These are phyloP conservation scores for Claviceps humidiphila DNA, from an alignment of 2,329 filamentous ascomycete genomes.

Conservation along the genomic window DNA sequence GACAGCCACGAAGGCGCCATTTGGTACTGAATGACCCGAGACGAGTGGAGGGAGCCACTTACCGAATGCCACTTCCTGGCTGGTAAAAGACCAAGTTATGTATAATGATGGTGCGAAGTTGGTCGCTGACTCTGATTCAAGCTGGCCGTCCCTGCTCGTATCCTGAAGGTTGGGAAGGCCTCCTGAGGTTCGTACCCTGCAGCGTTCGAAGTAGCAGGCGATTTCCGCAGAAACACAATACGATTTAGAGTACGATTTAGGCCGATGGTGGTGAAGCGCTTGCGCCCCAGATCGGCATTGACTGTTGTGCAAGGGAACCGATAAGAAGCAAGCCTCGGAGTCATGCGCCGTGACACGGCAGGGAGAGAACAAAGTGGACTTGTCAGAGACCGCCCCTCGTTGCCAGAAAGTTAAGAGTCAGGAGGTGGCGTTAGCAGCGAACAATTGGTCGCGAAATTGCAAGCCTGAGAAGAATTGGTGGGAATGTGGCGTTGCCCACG, in stretches of 20 bases:
- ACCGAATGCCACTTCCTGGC: neutral
- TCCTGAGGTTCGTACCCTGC: neutral
- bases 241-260: neutral
- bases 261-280: neutral
- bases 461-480: neutral
- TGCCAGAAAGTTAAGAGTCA: neutral
- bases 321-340: neutral
- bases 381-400: neutral
- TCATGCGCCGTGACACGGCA: neutral
- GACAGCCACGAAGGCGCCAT: neutral
- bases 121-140: neutral
- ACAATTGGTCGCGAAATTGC: neutral
- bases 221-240: neutral
- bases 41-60: neutral
- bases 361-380: neutral
- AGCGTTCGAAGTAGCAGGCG: neutral
- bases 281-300: neutral
- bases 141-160: neutral
- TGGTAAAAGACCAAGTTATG: neutral
- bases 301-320: neutral
- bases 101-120: neutral
- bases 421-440: neutral
- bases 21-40: neutral
- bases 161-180: neutral
- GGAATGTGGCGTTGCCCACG: neutral